Conservation (phyloP, 208 protist species). For the Giardia duodenalis region DNA sequence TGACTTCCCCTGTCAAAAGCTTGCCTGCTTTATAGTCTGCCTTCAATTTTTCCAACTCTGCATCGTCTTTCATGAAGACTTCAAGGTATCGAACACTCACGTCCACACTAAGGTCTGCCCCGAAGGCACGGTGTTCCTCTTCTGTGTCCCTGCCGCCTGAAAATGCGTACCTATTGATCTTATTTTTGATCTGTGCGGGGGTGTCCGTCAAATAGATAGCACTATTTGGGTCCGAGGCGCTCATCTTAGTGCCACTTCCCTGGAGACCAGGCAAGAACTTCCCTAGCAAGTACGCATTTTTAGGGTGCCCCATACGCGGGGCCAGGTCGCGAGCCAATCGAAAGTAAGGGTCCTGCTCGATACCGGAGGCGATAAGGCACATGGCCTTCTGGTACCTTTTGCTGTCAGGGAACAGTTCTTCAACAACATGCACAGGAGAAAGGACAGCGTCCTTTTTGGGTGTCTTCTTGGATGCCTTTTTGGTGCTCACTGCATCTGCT, state of each 20-base stretch:
- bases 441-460: background rate
- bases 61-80: conserved; percentile 28
- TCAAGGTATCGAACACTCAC: conserved; percentile 11
- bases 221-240: conserved; percentile 62
- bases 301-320: conserved; percentile 61
- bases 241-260: conserved; percentile 83
- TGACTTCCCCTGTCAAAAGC: conserved; percentile 29
- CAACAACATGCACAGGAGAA: background rate
- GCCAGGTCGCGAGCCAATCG: conserved; percentile 81
- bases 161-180: conserved; percentile 73
- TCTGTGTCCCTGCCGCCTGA: conserved; percentile 59
- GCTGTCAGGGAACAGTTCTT: background rate
- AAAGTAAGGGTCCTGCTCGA: conserved; percentile 93
- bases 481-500: background rate
- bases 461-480: background rate
- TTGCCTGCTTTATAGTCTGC: background rate
- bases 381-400: conserved; percentile 23
- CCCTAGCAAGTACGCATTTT: conserved; percentile 78
- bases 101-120: conserved; percentile 50
- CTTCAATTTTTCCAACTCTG: background rate
- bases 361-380: conserved; percentile 90
- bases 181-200: conserved; percentile 68
- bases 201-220: conserved; percentile 86
- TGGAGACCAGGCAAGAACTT: conserved; percentile 90
- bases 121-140: conserved; percentile 66